phyloP scores from a whole-genome alignment of 495 filamentous ascomycete genomes.

The Astrothelium macrocarpum region DNA sequence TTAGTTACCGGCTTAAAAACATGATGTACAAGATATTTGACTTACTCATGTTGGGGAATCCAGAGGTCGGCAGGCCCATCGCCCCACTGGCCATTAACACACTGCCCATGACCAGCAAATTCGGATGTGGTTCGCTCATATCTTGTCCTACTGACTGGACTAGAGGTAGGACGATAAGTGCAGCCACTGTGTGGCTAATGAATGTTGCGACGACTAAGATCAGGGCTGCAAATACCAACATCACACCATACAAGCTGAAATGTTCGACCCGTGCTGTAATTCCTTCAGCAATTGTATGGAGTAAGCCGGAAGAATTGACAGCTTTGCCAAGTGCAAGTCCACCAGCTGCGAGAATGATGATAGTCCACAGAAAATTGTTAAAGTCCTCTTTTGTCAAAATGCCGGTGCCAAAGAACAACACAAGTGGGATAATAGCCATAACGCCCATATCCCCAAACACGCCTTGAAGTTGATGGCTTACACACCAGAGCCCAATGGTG shows the following conservation, averaged over 20 bases:
- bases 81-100: constrained; percentile 60
- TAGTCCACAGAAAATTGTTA: constrained; percentile 99
- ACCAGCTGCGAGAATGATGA: constrained; percentile 95
- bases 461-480: constrained; percentile 74
- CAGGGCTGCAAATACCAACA: constrained; percentile 75
- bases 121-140: constrained; percentile 86
- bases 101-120: constrained; percentile 82
- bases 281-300: constrained; percentile 69
- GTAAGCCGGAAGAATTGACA: constrained; percentile 84
- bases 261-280: constrained; percentile 68
- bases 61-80: constrained; percentile 90
- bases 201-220: constrained; percentile 94
- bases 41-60: constrained; percentile 99
- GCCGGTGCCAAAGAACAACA: constrained; percentile 92
- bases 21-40: constrained; percentile 3
- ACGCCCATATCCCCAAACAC: constrained; percentile 97
- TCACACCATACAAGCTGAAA: constrained; percentile 74
- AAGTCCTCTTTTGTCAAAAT: constrained; percentile 99
- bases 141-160: constrained; percentile 72
- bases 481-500: constrained; percentile 90
- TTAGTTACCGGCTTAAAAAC: background rate
- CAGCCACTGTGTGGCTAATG: constrained; percentile 95
- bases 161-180: constrained; percentile 86
- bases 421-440: constrained; percentile 89
- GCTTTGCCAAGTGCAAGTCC: constrained; percentile 90